Conservation (phyloP, 2,329 filamentous ascomycete species). For the Alternaria triticimaculans region DNA sequence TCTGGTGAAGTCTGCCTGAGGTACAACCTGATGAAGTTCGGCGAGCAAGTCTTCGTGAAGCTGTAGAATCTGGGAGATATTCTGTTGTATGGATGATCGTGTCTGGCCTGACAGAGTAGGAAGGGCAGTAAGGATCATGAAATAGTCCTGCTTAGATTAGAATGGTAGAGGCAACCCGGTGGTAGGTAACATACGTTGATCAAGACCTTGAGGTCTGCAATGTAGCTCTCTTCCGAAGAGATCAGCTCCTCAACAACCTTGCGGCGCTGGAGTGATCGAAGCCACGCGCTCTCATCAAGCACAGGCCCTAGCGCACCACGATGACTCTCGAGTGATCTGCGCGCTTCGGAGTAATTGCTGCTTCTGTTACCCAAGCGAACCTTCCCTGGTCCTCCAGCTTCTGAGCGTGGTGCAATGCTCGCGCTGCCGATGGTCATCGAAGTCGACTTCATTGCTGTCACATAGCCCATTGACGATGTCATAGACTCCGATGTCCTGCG, state of each 20-base stretch:
- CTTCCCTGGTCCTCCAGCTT: conserved; percentile 66
- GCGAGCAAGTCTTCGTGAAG: conserved; percentile 83
- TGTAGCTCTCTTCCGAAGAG: conserved; percentile 84
- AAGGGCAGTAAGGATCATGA: conserved; percentile 70
- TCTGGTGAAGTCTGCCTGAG: conserved; percentile 63
- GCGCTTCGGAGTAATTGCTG: conserved; percentile 65
- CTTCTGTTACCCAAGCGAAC: conserved; percentile 65
- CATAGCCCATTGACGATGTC: conserved; percentile 77
- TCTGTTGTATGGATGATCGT: conserved; percentile 76
- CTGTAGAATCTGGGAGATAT: conserved; percentile 78
- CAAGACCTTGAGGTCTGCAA: conserved; percentile 84
- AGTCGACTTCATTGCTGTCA: conserved; percentile 81
- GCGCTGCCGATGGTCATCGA: conserved; percentile 77
- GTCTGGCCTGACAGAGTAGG: conserved; percentile 69
- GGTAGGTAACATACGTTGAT: conserved; percentile 71
- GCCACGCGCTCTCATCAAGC: conserved; percentile 72
- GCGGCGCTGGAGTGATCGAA: conserved; percentile 76
- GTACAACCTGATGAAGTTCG: conserved; percentile 74
- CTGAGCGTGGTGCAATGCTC: conserved; percentile 69
- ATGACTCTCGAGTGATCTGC: conserved; percentile 66
- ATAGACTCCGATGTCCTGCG: conserved; percentile 63
- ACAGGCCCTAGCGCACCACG: conserved; percentile 52
- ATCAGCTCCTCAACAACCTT: conserved; percentile 86
- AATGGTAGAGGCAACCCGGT: not conserved
- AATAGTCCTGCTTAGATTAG: conserved; percentile 48